A percentile compares a stretch with the other conserved stretches of the same genome.
Evolutionary conservation across 1,284 basidiomycete genomes (phyloP).

Genomic region (Bjerkandera adusta): DNA sequence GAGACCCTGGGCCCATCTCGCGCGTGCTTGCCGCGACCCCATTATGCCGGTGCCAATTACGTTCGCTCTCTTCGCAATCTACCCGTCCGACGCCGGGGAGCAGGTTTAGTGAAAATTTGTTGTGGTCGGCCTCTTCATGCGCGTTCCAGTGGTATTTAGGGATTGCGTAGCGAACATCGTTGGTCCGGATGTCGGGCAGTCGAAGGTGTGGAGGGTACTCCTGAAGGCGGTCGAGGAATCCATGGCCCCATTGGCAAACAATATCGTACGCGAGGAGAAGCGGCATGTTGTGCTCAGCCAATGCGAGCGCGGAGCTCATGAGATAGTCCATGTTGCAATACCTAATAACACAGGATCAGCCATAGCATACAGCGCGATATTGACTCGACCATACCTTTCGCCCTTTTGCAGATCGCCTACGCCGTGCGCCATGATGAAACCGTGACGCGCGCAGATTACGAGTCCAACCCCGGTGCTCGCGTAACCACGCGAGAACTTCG

Average conservation of each 20-base stretch:
- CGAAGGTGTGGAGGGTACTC: no score
- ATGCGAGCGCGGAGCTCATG: constrained; percentile 14
- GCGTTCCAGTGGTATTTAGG: constrained; percentile 15
- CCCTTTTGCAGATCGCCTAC: constrained; percentile 26
- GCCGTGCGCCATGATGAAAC: constrained; percentile 20
- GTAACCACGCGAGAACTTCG: constrained; percentile 19
- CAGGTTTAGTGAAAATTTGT: constrained; percentile 17
- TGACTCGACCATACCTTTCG: constrained; percentile 18
- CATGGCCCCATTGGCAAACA: constrained; percentile 24
- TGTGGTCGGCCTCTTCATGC: neutral
- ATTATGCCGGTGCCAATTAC: constrained; percentile 19
- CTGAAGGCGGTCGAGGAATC: no score
- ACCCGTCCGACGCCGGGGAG: constrained; percentile 18
- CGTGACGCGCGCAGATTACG: constrained; percentile 23
- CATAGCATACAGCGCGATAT: neutral
- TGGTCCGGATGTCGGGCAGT: neutral
- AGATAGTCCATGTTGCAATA: constrained; percentile 20
- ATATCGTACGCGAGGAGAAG: constrained; percentile 20
- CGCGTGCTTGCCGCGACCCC: constrained; percentile 12
- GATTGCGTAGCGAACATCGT: constrained; percentile 4
- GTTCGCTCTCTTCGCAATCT: constrained; percentile 24
- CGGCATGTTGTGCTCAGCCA: neutral
- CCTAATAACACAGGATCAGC: neutral
- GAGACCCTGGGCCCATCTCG: constrained; percentile 19
- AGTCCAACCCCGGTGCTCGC: constrained; percentile 21